Evolutionary conservation across 2,329 filamentous ascomycete genomes (phyloP), one percentile per base, ranked within the genome.

Genomic region (Fusarium circinatum): DNA sequence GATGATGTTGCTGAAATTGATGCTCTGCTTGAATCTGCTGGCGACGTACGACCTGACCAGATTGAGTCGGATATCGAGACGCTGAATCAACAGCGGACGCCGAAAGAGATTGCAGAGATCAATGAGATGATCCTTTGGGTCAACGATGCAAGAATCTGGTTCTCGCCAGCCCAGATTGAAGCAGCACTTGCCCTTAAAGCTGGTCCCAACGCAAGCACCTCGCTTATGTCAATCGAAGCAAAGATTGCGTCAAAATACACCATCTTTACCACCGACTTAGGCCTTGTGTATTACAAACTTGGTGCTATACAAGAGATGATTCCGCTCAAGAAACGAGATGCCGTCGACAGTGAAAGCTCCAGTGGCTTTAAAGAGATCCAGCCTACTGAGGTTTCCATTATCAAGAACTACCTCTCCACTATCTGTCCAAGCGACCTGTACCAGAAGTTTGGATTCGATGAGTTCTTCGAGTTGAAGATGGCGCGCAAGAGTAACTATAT

Each of bases 101-200:
- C 58, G 1, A 55, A 55, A 1, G 58, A 61, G 6, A 61, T 61
- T 11, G 30, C 36, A 2, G 58, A 61, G 14, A 61, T 61, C 1
- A 61, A 61, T 1, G 58, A 61, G 5, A 61, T 61, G 5, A 61
- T 61, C 3, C 58, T 61, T 5, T 61, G 58, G 58, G 24, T 61
- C 4, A 28, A 61, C 5, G n/a, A 49, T 15, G 58, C 26, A 13
- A 24, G 51, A 1, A 8, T 8, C 0, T 61, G 58, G 58, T 18
- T 61, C 47, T 36, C 14, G 1, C 58, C 58, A 30, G 28, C 41
- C 3, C 5, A 28, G 30, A 55, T 55, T 18, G 58, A 61, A 24
- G 26, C 58, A 3, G 58, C 47, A 3, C 47, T 61, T 1, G 38
- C 36, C 4, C 28, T 61, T 2, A 44, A 20, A 12, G 38, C 36